A percentile compares a stretch with the other conserved stretches of the same genome.
These are phyloP conservation scores for Cicer cuneatum DNA, from an alignment of 306 rosid genomes.

Conservation along the genomic window DNA sequence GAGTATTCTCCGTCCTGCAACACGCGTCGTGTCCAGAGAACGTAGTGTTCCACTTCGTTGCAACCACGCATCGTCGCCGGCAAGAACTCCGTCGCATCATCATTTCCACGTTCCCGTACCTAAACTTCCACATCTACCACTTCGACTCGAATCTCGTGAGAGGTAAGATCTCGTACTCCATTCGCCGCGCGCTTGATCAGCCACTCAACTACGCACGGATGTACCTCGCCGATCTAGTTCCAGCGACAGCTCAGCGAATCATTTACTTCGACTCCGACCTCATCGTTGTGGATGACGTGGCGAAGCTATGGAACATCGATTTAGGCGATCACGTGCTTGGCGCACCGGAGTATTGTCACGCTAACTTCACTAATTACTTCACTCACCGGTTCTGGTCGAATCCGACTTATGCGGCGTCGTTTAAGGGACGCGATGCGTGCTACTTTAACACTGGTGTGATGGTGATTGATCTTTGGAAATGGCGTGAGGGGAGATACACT, in stretches of 20 bases:
- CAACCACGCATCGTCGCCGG: constrained; percentile 58
- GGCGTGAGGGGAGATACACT: constrained; percentile 79
- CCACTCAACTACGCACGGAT: constrained; percentile 91
- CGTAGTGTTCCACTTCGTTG: constrained; percentile 82
- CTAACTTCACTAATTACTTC: constrained; percentile 85
- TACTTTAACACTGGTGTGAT: constrained; percentile 96
- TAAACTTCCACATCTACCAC: constrained; percentile 69
- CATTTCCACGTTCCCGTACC: constrained; percentile 76
- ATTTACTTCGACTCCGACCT: constrained; percentile 92
- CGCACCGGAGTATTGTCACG: constrained; percentile 94
- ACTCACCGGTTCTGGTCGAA: constrained; percentile 76
- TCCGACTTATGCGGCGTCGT: constrained; percentile 57
- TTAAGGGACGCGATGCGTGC: constrained; percentile 64
- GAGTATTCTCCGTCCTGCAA: constrained; percentile 82
- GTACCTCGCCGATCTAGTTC: constrained; percentile 78
- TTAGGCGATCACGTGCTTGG: constrained; percentile 70
- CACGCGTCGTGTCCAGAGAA: constrained; percentile 90
- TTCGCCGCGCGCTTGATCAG: constrained; percentile 86
- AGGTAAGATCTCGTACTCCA: constrained; percentile 81
- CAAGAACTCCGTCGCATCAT: constrained; percentile 66
- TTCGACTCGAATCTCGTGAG: constrained; percentile 77
- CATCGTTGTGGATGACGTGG: constrained; percentile 88
- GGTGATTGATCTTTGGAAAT: constrained; percentile 84
- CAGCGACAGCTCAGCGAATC: constrained; percentile 64
- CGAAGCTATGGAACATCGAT: constrained; percentile 77